Evolutionary conservation across 768 basidiomycete species (phyloP).

Genomic region (Naganishia vishniacii): DNA sequence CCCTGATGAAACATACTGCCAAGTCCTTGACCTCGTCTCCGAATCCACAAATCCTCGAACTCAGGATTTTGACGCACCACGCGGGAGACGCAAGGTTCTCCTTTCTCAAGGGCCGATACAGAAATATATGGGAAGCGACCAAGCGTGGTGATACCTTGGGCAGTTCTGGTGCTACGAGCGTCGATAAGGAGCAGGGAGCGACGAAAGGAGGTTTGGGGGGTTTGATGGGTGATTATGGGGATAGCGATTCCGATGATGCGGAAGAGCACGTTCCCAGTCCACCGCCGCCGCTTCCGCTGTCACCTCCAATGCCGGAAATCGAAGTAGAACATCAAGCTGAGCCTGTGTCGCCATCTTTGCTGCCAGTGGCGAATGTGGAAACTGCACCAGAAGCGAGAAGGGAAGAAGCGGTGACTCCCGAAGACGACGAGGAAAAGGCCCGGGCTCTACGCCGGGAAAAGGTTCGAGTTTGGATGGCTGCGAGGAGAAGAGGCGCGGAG

Average conservation of each 20-base stretch:
- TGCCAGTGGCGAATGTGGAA: background rate
- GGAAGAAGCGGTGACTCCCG: background rate
- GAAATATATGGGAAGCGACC: conserved; percentile 58
- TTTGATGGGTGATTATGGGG: conserved; percentile 53
- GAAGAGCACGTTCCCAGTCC: background rate
- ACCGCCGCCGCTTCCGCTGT: conserved; percentile 1
- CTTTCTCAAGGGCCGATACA: conserved; percentile 74
- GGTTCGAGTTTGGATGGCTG: conserved; percentile 2
- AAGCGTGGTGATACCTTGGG: conserved; percentile 51
- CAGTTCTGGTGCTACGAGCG: conserved; percentile 35
- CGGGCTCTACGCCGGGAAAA: conserved; percentile 6
- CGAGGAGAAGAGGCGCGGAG: background rate
- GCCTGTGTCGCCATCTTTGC: background rate
- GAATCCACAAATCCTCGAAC: conserved; percentile 74
- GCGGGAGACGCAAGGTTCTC: conserved; percentile 71
- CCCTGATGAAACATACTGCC: conserved; percentile 72
- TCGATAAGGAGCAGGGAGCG: conserved; percentile 28
- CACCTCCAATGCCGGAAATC: background rate
- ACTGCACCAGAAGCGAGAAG: background rate
- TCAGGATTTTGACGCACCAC: conserved; percentile 82
- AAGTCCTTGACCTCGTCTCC: conserved; percentile 63
- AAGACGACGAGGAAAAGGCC: conserved; percentile 13
- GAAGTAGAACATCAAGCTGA: background rate
- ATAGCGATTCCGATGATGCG: conserved; percentile 34
- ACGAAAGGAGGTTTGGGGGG: conserved; percentile 27